Conservation (phyloP, 129 eudicot genomes). For the Saposhnikovia divaricata region DNA sequence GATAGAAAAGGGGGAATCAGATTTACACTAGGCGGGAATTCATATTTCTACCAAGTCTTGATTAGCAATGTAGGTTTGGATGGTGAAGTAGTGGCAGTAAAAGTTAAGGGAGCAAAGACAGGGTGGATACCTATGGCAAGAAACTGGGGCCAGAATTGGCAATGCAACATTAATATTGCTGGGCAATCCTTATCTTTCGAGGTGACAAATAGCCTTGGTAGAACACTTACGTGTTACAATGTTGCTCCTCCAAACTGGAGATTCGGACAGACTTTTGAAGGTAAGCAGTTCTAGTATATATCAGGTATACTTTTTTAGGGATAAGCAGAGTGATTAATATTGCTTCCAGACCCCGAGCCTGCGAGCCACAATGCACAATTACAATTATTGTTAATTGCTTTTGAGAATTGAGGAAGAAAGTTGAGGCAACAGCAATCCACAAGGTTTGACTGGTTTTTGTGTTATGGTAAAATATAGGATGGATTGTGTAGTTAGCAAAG, state of each 20-base stretch:
- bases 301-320: not conserved
- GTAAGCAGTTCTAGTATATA: constrained; percentile 24
- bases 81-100: constrained; percentile 31
- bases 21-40: constrained; percentile 26
- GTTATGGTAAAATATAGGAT: no score
- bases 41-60: constrained; percentile 30
- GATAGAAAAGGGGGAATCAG: constrained; percentile 30
- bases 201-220: constrained; percentile 20
- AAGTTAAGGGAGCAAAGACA: constrained; percentile 36
- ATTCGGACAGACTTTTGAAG: constrained; percentile 33
- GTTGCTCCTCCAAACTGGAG: constrained; percentile 37
- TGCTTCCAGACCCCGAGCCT: no score
- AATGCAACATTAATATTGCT: constrained; percentile 20
- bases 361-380: no score
- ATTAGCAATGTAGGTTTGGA: constrained; percentile 34
- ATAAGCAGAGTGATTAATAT: no score
- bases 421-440: no score
- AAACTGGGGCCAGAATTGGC: constrained; percentile 35
- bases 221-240: constrained; percentile 24
- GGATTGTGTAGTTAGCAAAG: no score
- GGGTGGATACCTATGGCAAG: constrained; percentile 39
- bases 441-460: no score
- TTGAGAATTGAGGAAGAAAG: no score
- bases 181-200: constrained; percentile 30
- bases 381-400: no score